A percentile compares a stretch with the other conserved stretches of the same genome.
These are phyloP conservation scores for Triticum timopheevii DNA, from an alignment of 176 grass and related monocot species.

Conservation along the genomic window DNA sequence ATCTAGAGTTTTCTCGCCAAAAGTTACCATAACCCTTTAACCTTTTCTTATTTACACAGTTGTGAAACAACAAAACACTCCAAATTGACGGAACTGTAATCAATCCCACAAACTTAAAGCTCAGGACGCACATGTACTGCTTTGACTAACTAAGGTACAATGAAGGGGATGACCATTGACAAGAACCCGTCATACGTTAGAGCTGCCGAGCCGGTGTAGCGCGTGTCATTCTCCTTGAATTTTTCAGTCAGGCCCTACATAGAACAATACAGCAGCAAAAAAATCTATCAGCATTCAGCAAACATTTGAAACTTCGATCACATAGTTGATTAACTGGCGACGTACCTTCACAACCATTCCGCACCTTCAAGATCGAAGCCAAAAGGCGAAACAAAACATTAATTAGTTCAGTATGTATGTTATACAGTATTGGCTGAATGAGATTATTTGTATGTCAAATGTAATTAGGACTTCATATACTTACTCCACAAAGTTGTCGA, in stretches of 20 bases:
- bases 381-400: neutral
- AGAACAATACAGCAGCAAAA: neutral
- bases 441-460: neutral
- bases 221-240: constrained; percentile 80
- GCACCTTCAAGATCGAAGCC: constrained; percentile 47
- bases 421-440: neutral
- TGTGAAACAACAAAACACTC: no score
- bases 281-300: constrained; percentile 7
- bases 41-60: no score
- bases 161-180: constrained; percentile 73
- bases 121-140: no score
- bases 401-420: neutral
- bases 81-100: neutral
- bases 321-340: neutral
- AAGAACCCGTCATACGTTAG: constrained; percentile 77
- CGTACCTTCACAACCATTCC: constrained; percentile 86
- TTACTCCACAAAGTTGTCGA: constrained; percentile 92
- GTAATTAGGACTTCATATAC: neutral
- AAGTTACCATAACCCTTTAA: no score
- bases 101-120: neutral
- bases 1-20: no score
- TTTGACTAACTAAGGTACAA: constrained; percentile 51
- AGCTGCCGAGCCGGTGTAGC: constrained; percentile 71
- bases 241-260: constrained; percentile 82
- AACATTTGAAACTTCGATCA: neutral